Percentiles rank a stretch among this genome's conserved stretches.
phyloP scores from a whole-genome alignment of 768 basidiomycete genomes.

The Gymnopilus junonius region DNA sequence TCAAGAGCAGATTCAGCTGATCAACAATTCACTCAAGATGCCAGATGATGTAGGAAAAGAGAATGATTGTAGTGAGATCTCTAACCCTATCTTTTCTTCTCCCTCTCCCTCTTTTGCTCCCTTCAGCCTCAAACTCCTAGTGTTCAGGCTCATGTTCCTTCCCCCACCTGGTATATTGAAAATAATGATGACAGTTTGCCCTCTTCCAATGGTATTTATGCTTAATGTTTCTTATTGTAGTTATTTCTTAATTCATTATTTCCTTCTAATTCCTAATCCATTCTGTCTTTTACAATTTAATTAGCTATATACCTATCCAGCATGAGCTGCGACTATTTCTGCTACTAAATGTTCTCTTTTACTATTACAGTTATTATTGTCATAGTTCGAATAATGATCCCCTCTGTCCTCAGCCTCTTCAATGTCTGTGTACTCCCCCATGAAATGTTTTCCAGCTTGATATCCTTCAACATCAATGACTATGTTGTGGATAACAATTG shows the following conservation, averaged over 20 bases:
- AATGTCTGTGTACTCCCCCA: background rate
- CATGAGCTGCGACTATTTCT: background rate
- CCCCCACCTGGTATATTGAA: constrained; percentile 3
- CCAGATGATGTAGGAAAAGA: no score
- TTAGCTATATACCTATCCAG: background rate
- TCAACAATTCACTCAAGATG: no score
- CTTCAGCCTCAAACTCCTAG: background rate
- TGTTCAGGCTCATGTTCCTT: background rate
- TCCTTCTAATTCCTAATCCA: background rate
- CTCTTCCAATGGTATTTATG: no score
- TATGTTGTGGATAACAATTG: constrained; percentile 24
- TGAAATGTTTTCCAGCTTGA: constrained; percentile 16
- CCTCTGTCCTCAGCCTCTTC: background rate
- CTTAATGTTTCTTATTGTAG: background rate
- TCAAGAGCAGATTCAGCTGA: no score
- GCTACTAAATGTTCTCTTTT: no score
- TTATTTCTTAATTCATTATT: no score
- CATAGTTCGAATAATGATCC: background rate
- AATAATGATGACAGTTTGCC: background rate
- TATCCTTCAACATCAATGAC: constrained; percentile 32
- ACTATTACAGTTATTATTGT: background rate
- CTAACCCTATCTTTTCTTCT: no score
- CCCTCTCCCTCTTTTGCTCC: no score
- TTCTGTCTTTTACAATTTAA: no score
- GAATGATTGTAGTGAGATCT: no score